phyloP scores from a whole-genome alignment of 345 rosid species.

The Melaleuca quinquenervia region DNA sequence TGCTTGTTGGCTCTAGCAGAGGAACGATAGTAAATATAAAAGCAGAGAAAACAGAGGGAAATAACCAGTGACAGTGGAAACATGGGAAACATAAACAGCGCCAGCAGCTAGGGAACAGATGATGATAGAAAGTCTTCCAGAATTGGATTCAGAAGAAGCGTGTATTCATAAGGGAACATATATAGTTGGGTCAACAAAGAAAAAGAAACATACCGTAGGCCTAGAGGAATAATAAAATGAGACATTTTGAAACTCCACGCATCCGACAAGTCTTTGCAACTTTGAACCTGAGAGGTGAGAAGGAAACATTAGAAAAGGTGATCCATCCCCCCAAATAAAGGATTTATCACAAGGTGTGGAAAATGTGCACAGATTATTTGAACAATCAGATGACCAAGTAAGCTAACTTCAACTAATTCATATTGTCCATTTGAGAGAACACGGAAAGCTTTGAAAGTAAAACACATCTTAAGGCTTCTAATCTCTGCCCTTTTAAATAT shows the following conservation, averaged over 20 bases:
- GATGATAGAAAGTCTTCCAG: neutral
- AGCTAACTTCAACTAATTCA: neutral
- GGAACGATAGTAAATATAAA: neutral
- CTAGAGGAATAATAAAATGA: conserved; percentile 68
- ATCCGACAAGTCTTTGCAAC: conserved; percentile 38
- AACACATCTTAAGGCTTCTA: neutral
- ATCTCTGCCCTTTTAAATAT: neutral
- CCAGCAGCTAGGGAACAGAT: neutral
- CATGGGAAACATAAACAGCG: neutral
- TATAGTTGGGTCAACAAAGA: neutral
- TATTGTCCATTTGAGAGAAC: neutral
- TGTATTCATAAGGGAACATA: neutral
- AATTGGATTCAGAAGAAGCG: neutral
- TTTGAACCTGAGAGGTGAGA: neutral
- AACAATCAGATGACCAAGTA: neutral
- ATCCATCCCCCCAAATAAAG: neutral
- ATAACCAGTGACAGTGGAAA: neutral
- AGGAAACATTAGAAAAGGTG: neutral
- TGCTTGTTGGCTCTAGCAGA: neutral
- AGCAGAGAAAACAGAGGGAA: neutral
- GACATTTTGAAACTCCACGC: conserved; percentile 46
- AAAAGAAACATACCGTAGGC: conserved; percentile 28
- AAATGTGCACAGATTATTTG: neutral
- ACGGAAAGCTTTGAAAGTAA: neutral
- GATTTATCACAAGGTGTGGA: neutral